Conservation (phyloP, 2,329 filamentous ascomycete genomes). For the Piedraia hortae region DNA sequence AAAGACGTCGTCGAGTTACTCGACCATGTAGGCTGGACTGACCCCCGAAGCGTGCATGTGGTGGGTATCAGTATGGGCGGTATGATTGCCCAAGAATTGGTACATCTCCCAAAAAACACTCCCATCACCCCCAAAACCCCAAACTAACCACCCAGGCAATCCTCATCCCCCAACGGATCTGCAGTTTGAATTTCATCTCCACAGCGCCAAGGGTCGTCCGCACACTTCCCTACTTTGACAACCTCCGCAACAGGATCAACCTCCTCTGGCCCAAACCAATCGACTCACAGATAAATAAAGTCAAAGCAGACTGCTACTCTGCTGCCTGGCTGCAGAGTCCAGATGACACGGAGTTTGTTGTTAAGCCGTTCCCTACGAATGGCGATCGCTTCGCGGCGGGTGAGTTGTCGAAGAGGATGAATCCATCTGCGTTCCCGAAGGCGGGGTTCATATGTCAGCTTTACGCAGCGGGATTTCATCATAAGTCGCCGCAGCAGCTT, state of each 20-base stretch:
- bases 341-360: conserved; percentile 23
- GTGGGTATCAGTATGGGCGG: conserved; percentile 64
- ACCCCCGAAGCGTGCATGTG: conserved; percentile 33
- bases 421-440: conserved; percentile 31
- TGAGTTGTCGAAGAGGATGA: conserved; percentile 43
- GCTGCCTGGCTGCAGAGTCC: conserved; percentile 31
- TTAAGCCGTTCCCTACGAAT: conserved; percentile 38
- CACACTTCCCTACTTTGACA: conserved; percentile 28
- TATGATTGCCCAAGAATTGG: conserved; percentile 74
- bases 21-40: conserved; percentile 40
- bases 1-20: conserved; percentile 43
- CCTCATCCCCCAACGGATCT: conserved; percentile 21
- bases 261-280: conserved; percentile 40
- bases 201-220: conserved; percentile 22
- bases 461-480: conserved; percentile 52
- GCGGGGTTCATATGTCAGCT: conserved; percentile 51
- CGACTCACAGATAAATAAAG: conserved; percentile 35
- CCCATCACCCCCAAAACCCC: background rate
- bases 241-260: conserved; percentile 30
- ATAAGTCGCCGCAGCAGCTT: conserved; percentile 42
- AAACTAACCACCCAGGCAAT: conserved; percentile 5
- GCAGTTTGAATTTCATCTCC: conserved; percentile 22
- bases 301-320: conserved; percentile 39
- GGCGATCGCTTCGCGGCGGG: conserved; percentile 60
- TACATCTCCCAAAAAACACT: too few species aligned